Evolutionary conservation across 768 basidiomycete genomes (phyloP), one percentile per base, ranked within the genome.

Genomic region (Gyrodon lividus): DNA sequence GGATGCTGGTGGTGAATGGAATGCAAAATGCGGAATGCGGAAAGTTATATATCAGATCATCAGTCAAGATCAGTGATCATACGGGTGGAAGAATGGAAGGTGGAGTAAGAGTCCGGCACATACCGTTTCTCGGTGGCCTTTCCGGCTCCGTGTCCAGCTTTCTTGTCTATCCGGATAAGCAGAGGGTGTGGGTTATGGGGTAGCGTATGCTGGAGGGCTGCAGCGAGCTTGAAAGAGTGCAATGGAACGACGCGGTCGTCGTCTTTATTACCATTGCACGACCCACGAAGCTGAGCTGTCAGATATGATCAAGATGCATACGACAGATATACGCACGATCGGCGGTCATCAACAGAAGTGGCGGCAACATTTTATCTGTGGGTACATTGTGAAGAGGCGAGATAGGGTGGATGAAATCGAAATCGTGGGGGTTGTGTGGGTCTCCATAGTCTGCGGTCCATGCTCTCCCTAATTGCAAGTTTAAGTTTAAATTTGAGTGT

Each of bases 201-300:
- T 1, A 81, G 68, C 2, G 68, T 71, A 62, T 92, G 70, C 63
- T 93, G 90, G 33, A 92, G 72, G n/a, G 82, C 82, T 14, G 91
- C 91, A 0, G 85, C 83, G 45, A 82, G 76, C 69, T 93, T 93
- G 79, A 88, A 91, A 8, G 89, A 88, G 68, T 92, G 91, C 64
- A 89, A 72, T 1, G 89, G 88, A 5, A 92, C 89, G n/a, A 92
- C 90, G 30, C 90, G 84, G 60, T 90, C 88, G 58, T 92, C 90
- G 55, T 89, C 88, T 89, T 59, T 12, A 28, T 19, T 34, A 45
- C 38, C 30, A 45, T 37, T 26, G 38, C 14, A 34, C 10, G 19
- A 41, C 19, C 28, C 28, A 17, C 20, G n/a, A 20, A 52, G 10
- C 24, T 23, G 20, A 26, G n/a, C 17, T 19, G 28, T 59, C 19